phyloP scores from a whole-genome alignment of 1,284 basidiomycete species.

The Sanghuangporus sanghuang region DNA sequence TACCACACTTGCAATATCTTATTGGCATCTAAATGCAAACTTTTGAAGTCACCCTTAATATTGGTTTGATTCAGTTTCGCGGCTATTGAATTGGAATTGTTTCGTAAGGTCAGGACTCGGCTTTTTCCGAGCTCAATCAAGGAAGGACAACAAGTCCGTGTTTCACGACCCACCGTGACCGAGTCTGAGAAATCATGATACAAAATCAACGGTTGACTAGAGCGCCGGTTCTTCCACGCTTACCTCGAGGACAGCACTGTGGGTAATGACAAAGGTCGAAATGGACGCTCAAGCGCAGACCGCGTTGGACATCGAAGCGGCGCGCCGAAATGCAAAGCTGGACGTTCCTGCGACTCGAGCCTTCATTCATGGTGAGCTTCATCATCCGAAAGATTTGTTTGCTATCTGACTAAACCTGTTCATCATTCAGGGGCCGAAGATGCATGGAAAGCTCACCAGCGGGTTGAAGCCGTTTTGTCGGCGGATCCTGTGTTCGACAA shows the following conservation, averaged over 20 bases:
- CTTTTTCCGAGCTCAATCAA: not conserved
- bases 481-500: slow-evolving; percentile 65
- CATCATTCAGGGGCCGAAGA: slow-evolving; percentile 36
- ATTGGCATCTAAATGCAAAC: too few relatives aligned
- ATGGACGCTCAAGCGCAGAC: slow-evolving; percentile 32
- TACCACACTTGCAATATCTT: not conserved
- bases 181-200: not conserved
- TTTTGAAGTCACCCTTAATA: too few relatives aligned
- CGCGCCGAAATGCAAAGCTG: slow-evolving; percentile 38
- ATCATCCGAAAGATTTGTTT: not conserved
- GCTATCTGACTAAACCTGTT: not conserved
- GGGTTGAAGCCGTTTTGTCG: slow-evolving; percentile 45
- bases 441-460: slow-evolving; percentile 44
- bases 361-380: slow-evolving; percentile 44
- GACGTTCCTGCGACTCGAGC: slow-evolving; percentile 37
- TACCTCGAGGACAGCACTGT: not conserved
- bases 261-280: not conserved
- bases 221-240: not conserved
- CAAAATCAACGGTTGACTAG: not conserved
- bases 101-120: not conserved
- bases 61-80: too few relatives aligned
- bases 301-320: slow-evolving; percentile 43
- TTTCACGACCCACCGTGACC: not conserved
- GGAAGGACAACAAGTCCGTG: not conserved
- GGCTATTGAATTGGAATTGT: too few relatives aligned